These are phyloP conservation scores for Phylloporus scabripes DNA, from an alignment of 768 basidiomycete species.

Conservation along the genomic window DNA sequence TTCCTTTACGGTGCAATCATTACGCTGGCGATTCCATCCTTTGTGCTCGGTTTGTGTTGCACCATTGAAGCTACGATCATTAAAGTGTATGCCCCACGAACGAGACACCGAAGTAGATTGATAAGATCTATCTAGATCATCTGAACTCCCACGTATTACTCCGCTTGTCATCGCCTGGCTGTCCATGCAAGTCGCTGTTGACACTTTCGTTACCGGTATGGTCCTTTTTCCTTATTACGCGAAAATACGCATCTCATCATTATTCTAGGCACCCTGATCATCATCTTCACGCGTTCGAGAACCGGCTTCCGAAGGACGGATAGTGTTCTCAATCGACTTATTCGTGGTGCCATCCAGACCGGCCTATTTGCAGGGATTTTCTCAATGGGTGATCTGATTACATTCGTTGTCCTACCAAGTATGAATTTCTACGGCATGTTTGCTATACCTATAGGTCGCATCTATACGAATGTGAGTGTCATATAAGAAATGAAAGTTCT, in stretches of 20 bases:
- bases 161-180: slow-evolving; percentile 45
- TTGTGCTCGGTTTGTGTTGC: slow-evolving; percentile 40
- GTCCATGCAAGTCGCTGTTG: slow-evolving; percentile 39
- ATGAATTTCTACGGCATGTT: slow-evolving; percentile 37
- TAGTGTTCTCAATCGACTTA: slow-evolving; percentile 47
- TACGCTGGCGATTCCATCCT: slow-evolving; percentile 35
- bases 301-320: slow-evolving; percentile 51
- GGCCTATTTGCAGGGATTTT: slow-evolving; percentile 49
- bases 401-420: slow-evolving; percentile 23
- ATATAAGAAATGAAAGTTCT: background rate
- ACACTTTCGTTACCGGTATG: slow-evolving; percentile 42
- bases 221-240: too few species aligned
- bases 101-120: background rate
- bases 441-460: slow-evolving; percentile 36
- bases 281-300: slow-evolving; percentile 36
- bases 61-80: slow-evolving; percentile 42
- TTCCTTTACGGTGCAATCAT: slow-evolving; percentile 33
- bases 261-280: background rate
- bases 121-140: slow-evolving; percentile 28
- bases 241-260: too few species aligned
- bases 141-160: slow-evolving; percentile 37
- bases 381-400: slow-evolving; percentile 45
- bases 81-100: slow-evolving; percentile 29
- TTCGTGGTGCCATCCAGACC: slow-evolving; percentile 51
- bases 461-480: slow-evolving; percentile 41